phyloP scores from a whole-genome alignment of 148 eudicot genomes.

The Silene conica region DNA sequence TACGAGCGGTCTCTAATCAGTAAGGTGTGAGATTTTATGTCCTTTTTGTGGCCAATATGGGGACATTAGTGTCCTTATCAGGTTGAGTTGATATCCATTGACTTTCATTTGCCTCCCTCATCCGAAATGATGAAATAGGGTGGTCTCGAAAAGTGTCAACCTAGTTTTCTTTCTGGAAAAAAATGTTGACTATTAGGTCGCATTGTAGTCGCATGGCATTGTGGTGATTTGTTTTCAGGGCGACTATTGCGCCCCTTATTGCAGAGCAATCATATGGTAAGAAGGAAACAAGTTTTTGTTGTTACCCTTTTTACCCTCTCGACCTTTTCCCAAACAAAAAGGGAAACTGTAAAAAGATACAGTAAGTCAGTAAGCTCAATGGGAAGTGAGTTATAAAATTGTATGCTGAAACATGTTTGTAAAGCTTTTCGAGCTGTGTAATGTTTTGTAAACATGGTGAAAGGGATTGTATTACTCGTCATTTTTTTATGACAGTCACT shows the following conservation, averaged over 20 bases:
- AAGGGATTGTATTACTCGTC: neutral
- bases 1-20: neutral
- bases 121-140: slow-evolving; percentile 2
- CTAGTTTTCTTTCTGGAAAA: neutral
- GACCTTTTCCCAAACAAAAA: neutral
- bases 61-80: too few species aligned
- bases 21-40: neutral
- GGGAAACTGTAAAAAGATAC: neutral
- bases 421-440: slow-evolving; percentile 29
- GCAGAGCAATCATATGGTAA: slow-evolving; percentile 1
- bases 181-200: neutral
- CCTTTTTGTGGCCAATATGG: slow-evolving; percentile 2
- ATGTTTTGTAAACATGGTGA: slow-evolving; percentile 3
- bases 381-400: slow-evolving; percentile 10
- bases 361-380: neutral
- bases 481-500: neutral
- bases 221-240: slow-evolving; percentile 3
- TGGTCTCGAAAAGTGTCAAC: slow-evolving; percentile 1
- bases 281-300: slow-evolving; percentile 3
- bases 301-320: neutral
- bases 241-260: neutral
- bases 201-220: neutral
- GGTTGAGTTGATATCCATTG: too few species aligned
- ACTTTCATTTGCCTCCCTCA: too few species aligned
- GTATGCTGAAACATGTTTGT: slow-evolving; percentile 22